Evolutionary conservation across 495 filamentous ascomycete genomes (phyloP), one percentile per base, ranked within the genome.

Genomic region (Penicillium egyptiacum): DNA sequence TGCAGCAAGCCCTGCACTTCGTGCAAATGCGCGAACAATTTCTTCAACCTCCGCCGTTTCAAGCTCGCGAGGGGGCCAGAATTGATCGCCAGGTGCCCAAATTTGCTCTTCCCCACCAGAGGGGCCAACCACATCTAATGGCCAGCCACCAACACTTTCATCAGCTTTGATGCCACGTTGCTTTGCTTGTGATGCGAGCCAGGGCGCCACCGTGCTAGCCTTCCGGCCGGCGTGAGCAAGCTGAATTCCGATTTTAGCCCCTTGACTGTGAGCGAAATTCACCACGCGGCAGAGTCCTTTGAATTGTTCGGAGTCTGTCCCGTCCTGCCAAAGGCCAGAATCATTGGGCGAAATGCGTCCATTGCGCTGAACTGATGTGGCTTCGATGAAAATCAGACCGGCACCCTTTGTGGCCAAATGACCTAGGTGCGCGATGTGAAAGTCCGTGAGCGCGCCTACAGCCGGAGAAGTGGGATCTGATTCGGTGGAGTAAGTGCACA

Each of bases 201-300:
- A 91, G 0, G 87, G 87, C 0, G 85, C 76, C 2, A 84, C 64
- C 0, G 78, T 83, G 60, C 82, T 85, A 2, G 82, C 87, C 70
- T 92, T 92, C 42, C 89, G 79, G 14, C 89, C 89, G 20, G 88
- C 87, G 63, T 92, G 89, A 4, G 75, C 84, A 11, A 92, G 78
- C 70, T 92, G 89, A 58, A 92, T 85, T 14, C 81, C 87, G 35
- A 86, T 70, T 64, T 89, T 84, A 58, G 83, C 82, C 58, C 79
- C 79, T 68, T 92, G 89, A 23, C 75, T 80, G 50, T 81, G 79
- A 12, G 67, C 66, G 57, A 84, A 87, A 57, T 87, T 81, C 41
- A 81, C 83, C 39, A 89, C 77, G 44, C 80, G 80, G 59, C 79
- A 78, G 30, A 91, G 74, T 0, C 79, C 79, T 47, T 80, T 77